Conservation (phyloP, 441 rosid species). For the Raphanus hybrid region DNA sequence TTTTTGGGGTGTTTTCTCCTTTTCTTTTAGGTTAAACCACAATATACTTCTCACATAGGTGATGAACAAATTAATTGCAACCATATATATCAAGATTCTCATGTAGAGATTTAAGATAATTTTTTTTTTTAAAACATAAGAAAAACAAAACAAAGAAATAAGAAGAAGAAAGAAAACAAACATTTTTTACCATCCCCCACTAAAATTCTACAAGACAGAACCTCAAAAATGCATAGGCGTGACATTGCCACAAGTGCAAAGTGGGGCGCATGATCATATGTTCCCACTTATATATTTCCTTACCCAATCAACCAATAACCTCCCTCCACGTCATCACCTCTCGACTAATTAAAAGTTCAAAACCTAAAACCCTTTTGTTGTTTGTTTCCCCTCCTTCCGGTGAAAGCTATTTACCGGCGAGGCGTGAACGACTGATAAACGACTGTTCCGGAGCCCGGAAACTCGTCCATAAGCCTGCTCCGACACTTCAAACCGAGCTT, state of each 20-base stretch:
- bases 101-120: constrained; percentile 27
- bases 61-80: constrained; percentile 24
- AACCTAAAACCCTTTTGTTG: constrained; percentile 31
- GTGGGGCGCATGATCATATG: constrained; percentile 92
- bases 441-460: constrained; percentile 69
- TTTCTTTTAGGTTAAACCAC: not conserved
- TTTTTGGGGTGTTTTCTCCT: not conserved
- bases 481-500: constrained; percentile 81
- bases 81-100: constrained; percentile 27
- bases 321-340: constrained; percentile 47
- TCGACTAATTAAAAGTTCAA: not conserved
- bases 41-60: not conserved
- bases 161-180: constrained; percentile 27
- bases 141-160: not conserved
- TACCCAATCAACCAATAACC: constrained; percentile 46
- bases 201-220: constrained; percentile 49
- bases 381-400: constrained; percentile 10
- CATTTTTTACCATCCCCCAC: constrained; percentile 46
- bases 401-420: constrained; percentile 60
- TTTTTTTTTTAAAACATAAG: constrained; percentile 12
- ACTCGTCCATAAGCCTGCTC: constrained; percentile 74
- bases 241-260: constrained; percentile 56
- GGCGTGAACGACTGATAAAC: constrained; percentile 80
- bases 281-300: constrained; percentile 34
- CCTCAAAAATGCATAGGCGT: constrained; percentile 72